Percentiles rank a stretch among this genome's conserved stretches.
Conservation (phyloP, 305 asterid species). For the Coffea humblotiana region DNA sequence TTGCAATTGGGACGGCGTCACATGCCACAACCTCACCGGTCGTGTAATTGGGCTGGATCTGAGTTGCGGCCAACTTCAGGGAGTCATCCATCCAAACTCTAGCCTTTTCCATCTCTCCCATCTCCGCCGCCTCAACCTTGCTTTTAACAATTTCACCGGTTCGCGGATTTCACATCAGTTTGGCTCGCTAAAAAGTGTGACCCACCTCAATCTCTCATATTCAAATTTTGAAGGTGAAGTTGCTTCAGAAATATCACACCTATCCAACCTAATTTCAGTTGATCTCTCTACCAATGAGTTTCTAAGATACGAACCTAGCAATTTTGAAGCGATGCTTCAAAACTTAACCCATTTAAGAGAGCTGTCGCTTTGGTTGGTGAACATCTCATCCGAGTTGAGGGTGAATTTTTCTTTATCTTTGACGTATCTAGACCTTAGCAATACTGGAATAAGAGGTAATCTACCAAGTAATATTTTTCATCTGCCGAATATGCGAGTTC, state of each 20-base stretch:
- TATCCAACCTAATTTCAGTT: too few relatives aligned
- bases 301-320: too few relatives aligned
- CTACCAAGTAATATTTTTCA: too few relatives aligned
- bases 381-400: too few relatives aligned
- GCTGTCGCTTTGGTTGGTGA: too few relatives aligned
- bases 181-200: conserved; percentile 10
- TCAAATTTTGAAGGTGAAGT: conserved; percentile 28
- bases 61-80: conserved; percentile 33
- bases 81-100: conserved; percentile 24
- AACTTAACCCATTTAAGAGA: too few relatives aligned
- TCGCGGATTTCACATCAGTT: conserved; percentile 18
- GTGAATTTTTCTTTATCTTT: too few relatives aligned
- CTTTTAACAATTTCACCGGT: conserved; percentile 29
- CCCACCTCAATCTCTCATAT: conserved; percentile 27
- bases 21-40: conserved; percentile 23
- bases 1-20: conserved; percentile 29
- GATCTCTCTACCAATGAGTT: too few relatives aligned
- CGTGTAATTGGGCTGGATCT: conserved; percentile 23
- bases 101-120: conserved; percentile 23
- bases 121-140: conserved; percentile 26
- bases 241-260: background rate
- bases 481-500: too few relatives aligned
- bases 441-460: too few relatives aligned
- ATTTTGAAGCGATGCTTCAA: background rate
- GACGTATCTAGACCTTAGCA: too few relatives aligned